Base-by-base conservation (phyloP, 495 filamentous ascomycete genomes). In the Daldinia grandis region DNA sequence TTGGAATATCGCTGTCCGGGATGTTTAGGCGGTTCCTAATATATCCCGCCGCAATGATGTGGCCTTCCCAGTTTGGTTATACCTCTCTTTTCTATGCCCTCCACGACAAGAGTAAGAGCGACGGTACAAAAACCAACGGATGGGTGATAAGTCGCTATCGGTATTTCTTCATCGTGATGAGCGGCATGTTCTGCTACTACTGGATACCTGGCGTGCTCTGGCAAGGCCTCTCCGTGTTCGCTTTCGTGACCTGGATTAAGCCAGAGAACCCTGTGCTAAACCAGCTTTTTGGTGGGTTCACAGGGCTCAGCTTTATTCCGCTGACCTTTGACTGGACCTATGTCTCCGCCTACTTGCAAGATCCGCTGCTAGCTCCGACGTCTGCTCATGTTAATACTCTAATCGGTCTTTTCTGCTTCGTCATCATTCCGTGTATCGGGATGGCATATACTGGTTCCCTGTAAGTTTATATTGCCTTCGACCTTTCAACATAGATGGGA, bases 321-420 rank as follows among this genome's bases (percentile, higher is more conserved):
- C 84, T 91, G 33, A 89, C 87, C 0, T 89, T 90, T 63, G 88
- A 90, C 79, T 90, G 87, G 87, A 87, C 86, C 4, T 86, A 88
- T 50, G 82, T 90, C 57, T 83, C 86, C 0, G 86, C 83, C 0
- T 90, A 88, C 73, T 82, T 87, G 50, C 81, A 81, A 56, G 85
- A 85, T 59, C 88, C 88, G 4, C 68, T 90, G 27, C 84, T 89
- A 59, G 76, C 87, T 1, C 87, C 88, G 2, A 88, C 85, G 76
- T 83, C 87, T 71, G 31, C 75, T 5, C 85, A 84, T 17, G 85
- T 89, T 25, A 90, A 89, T 55, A 88, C 85, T 0, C 42, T 89
- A 50, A 79, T 90, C 37, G 86, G 87, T 8, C 76, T 89, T 71
- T 68, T 88, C 0, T 47, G 83, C 25, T 88, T 84, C 62, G 86